Conservation (phyloP, 2,329 filamentous ascomycete species). For the Neopestalotiopsis sp. region DNA sequence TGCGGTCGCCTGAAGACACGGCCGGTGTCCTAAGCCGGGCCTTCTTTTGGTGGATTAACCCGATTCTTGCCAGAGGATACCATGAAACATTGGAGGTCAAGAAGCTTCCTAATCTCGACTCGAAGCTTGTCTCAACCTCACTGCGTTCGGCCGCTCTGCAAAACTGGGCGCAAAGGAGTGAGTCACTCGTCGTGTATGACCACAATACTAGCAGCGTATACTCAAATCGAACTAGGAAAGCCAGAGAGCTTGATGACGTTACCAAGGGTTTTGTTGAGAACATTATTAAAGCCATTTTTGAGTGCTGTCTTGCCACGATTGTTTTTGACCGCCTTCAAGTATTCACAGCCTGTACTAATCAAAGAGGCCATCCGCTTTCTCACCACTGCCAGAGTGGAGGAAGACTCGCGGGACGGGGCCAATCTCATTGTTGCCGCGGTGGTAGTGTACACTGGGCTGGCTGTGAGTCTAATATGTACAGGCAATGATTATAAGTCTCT, state of each 20-base stretch:
- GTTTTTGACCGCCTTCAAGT: conserved; percentile 8
- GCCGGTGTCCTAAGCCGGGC: conserved; percentile 31
- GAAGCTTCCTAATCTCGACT: conserved; percentile 33
- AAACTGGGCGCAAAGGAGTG: conserved; percentile 35
- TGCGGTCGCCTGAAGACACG: conserved; percentile 33
- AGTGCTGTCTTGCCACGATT: conserved; percentile 1
- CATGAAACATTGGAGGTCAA: conserved; percentile 26
- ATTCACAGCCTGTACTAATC: conserved; percentile 9
- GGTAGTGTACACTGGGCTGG: conserved; percentile 12
- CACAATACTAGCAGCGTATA: neutral
- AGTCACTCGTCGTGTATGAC: conserved; percentile 6
- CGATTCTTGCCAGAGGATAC: conserved; percentile 35
- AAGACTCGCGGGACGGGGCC: neutral
- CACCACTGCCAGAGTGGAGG: neutral
- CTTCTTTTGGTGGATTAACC: conserved; percentile 40
- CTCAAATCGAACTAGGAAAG: conserved; percentile 21
- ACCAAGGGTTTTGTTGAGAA: conserved; percentile 34
- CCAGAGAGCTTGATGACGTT: conserved; percentile 33
- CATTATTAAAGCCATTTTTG: conserved; percentile 25
- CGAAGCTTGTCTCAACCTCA: conserved; percentile 25
- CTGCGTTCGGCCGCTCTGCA: conserved; percentile 28
- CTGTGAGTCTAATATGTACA: neutral
- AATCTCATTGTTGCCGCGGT: conserved; percentile 9
- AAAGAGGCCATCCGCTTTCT: neutral
- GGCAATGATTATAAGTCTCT: neutral